These are phyloP conservation scores for Cylindrodendrum hubeiense DNA, from an alignment of 2,329 filamentous ascomycete species.

Conservation along the genomic window DNA sequence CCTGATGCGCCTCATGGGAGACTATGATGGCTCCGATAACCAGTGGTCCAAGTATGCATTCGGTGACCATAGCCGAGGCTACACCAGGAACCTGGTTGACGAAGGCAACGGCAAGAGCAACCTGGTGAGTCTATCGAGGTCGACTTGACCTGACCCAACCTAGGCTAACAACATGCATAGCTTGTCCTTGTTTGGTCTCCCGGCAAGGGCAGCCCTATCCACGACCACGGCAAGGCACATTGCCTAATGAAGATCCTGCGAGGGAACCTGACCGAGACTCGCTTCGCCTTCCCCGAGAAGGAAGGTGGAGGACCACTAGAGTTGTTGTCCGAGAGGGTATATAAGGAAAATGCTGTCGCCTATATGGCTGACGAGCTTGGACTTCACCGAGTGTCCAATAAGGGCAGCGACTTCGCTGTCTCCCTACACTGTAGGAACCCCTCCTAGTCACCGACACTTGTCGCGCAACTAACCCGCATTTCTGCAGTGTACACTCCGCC, in stretches of 20 bases:
- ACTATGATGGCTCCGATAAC: slow-evolving; percentile 75
- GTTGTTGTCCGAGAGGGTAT: slow-evolving; percentile 75
- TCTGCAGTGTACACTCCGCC: slow-evolving; percentile 83
- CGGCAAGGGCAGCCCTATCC: slow-evolving; percentile 84
- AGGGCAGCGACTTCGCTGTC: slow-evolving; percentile 80
- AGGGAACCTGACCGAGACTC: slow-evolving; percentile 83
- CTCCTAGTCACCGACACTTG: slow-evolving; percentile 44
- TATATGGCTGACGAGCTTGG: slow-evolving; percentile 95
- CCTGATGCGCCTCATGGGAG: slow-evolving; percentile 78
- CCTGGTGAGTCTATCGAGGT: slow-evolving; percentile 62
- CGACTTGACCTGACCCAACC: slow-evolving; percentile 20
- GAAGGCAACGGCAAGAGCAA: slow-evolving; percentile 87
- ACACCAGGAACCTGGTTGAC: slow-evolving; percentile 91
- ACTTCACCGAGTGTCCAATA: slow-evolving; percentile 85
- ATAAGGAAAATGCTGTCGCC: slow-evolving; percentile 79
- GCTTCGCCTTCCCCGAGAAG: slow-evolving; percentile 77
- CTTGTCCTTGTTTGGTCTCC: slow-evolving; percentile 92
- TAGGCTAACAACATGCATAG: slow-evolving; percentile 57
- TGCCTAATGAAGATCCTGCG: slow-evolving; percentile 92
- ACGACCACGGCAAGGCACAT: slow-evolving; percentile 90
- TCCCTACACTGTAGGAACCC: slow-evolving; percentile 77
- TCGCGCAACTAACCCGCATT: slow-evolving; percentile 47
- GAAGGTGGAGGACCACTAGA: slow-evolving; percentile 67
- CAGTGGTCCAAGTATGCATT: slow-evolving; percentile 85
- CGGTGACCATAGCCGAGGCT: slow-evolving; percentile 75